Base-by-base conservation (phyloP, 441 rosid genomes). In the Adansonia rubrostipa region DNA sequence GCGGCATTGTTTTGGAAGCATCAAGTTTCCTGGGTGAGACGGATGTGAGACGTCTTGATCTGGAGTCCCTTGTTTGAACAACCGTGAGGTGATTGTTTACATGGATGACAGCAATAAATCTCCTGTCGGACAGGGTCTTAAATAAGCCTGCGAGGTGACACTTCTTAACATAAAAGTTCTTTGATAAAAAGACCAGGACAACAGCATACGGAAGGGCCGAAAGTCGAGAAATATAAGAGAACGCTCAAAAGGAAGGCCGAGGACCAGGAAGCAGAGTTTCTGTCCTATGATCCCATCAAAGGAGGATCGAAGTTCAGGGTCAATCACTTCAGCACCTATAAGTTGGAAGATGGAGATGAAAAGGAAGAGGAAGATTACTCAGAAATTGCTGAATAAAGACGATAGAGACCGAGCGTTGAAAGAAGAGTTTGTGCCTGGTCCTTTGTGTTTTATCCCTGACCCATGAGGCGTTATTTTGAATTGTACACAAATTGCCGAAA, bases 81-180 rank as follows among this genome's bases (percentile, higher is more conserved):
- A 92, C 79, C 73, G 95, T 19, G 98, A 36, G 6, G 42, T 36
- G 42, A 36, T 36, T 36, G 42, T 36, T 36, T 36, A 36, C 42
- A 36, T 36, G 92, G 98, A 96, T 53, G 98, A 94, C 66, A 88
- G 87, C 85, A 86, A 91, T 80, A 96, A 94, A 78, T 97, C 98
- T 2, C 95, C 96, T 2, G 87, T 93, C 4, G 99, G 99, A 60
- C 88, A 96, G 80, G 99, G 98, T 48, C 90, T 94, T 57, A 96
- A 96, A 36, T 51, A 96, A 94, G 85, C 93, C 96, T 6, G 98
- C 98, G 98, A 88, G 80, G 98, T 96, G 4, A 93, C 95, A 1
- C 91, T 96, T 74, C 93, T 96, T 7, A 96, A 94, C 83, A 92
- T 96, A 68, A 96, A 93, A 36, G 78, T 96, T 98, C 42, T 36